Conservation (phyloP, 2,329 filamentous ascomycete genomes). For the Phyllosticta ampelicida region DNA sequence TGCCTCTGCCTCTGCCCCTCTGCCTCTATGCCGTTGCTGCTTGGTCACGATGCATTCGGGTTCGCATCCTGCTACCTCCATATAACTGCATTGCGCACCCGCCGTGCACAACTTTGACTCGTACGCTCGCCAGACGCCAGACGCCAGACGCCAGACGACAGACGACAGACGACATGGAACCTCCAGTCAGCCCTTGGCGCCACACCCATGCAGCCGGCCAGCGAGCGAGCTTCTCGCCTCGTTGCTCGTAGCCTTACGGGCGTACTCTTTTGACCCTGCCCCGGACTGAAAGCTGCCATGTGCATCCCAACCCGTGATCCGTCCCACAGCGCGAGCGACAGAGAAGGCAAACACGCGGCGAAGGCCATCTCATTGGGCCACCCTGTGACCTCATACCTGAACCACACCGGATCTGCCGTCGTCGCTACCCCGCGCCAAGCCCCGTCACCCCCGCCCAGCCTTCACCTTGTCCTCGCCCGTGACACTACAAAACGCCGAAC, state of each 20-base stretch:
- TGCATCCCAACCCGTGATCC: not conserved
- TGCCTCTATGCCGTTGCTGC: no score
- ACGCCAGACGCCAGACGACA: no score
- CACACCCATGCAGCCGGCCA: not conserved
- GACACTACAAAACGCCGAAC: not conserved
- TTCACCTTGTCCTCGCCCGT: no score
- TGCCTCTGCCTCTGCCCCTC: no score
- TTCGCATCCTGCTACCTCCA: not conserved
- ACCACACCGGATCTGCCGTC: not conserved
- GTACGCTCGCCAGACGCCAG: no score
- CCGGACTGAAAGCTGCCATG: not conserved
- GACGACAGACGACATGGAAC: no score
- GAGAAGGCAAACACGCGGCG: no score
- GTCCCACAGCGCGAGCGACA: not conserved
- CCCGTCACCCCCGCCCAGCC: not conserved
- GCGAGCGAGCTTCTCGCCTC: not conserved
- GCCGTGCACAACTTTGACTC: no score
- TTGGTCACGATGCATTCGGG: not conserved
- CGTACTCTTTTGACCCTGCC: not conserved
- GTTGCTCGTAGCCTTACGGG: not conserved
- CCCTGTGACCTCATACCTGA: not conserved
- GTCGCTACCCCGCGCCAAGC: not conserved
- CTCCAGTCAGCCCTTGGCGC: not conserved
- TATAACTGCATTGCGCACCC: not conserved
- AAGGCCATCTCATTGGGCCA: no score